These are phyloP conservation scores for Lithospermum erythrorhizon DNA, from an alignment of 257 asterid species.

Conservation along the genomic window DNA sequence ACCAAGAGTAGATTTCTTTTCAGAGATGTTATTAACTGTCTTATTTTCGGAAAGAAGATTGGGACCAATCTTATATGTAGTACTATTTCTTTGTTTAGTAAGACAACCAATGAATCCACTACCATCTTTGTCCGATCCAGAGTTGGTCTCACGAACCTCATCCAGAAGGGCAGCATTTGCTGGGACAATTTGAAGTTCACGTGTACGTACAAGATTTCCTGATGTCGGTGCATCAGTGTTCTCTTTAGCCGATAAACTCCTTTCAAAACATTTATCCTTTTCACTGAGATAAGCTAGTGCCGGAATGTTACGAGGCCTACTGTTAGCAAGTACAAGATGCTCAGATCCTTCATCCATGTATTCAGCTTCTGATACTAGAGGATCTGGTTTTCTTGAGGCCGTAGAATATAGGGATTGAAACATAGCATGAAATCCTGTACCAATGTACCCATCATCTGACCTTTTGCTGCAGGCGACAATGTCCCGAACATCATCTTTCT, in stretches of 20 bases:
- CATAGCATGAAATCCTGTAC: slow-evolving; percentile 33
- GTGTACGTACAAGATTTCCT: slow-evolving; percentile 10
- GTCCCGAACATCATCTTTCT: slow-evolving; percentile 13
- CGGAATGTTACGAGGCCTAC: slow-evolving; percentile 9
- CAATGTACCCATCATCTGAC: slow-evolving; percentile 19
- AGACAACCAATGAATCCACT: slow-evolving; percentile 15
- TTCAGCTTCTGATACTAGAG: slow-evolving; percentile 16
- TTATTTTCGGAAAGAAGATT: slow-evolving; percentile 16
- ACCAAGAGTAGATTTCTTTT: slow-evolving; percentile 20
- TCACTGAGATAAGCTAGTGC: slow-evolving; percentile 8
- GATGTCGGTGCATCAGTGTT: slow-evolving; percentile 13
- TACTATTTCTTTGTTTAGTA: slow-evolving; percentile 10
- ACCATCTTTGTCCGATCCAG: slow-evolving; percentile 5
- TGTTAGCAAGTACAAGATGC: slow-evolving; percentile 15
- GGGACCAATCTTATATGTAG: slow-evolving; percentile 10
- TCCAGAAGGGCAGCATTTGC: slow-evolving; percentile 9
- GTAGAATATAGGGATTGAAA: slow-evolving; percentile 41
- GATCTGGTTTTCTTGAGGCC: slow-evolving; percentile 15
- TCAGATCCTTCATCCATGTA: slow-evolving; percentile 15
- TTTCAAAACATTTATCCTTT: slow-evolving; percentile 16
- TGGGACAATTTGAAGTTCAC: slow-evolving; percentile 20
- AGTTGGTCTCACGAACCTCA: slow-evolving; percentile 7
- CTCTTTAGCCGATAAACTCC: slow-evolving; percentile 19
- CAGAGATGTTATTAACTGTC: slow-evolving; percentile 17
- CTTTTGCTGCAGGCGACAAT: slow-evolving; percentile 9